These are phyloP conservation scores for Xylariaceae sp. DNA, from an alignment of 2,329 filamentous ascomycete species.

Conservation along the genomic window DNA sequence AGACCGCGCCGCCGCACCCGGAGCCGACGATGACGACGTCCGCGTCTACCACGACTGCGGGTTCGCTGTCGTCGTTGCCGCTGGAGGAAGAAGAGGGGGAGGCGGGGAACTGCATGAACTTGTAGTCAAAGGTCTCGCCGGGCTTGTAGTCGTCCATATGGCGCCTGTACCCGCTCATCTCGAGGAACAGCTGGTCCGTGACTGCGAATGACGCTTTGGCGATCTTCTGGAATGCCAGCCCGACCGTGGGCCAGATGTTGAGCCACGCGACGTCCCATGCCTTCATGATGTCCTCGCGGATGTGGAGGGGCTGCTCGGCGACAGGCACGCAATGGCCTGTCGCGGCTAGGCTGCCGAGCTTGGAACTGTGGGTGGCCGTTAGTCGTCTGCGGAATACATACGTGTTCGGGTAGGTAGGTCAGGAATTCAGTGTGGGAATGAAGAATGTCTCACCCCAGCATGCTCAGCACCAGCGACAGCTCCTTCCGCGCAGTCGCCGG, in stretches of 20 bases:
- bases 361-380: slow-evolving; percentile 47
- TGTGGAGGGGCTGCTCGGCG: slow-evolving; percentile 53
- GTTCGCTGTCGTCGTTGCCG: slow-evolving; percentile 8
- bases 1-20: slow-evolving; percentile 66
- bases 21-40: slow-evolving; percentile 73
- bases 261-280: slow-evolving; percentile 58
- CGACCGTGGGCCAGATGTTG: slow-evolving; percentile 48
- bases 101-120: slow-evolving; percentile 55
- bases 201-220: slow-evolving; percentile 48
- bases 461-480: slow-evolving; percentile 35
- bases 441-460: slow-evolving; percentile 37
- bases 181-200: slow-evolving; percentile 49
- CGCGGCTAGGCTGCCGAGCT: slow-evolving; percentile 58
- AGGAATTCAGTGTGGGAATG: too few relatives aligned
- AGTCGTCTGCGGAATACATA: slow-evolving; percentile 7
- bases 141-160: slow-evolving; percentile 47
- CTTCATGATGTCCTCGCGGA: slow-evolving; percentile 59
- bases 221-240: slow-evolving; percentile 16
- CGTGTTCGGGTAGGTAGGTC: neutral
- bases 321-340: slow-evolving; percentile 65
- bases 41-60: slow-evolving; percentile 61
- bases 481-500: slow-evolving; percentile 28
- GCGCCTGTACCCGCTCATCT: slow-evolving; percentile 54
- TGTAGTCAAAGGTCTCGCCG: slow-evolving; percentile 49
- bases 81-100: too few relatives aligned